Percentiles rank a stretch among this genome's conserved stretches.
phyloP scores from a whole-genome alignment of 208 protist genomes.

The Crithidia fasciculata region DNA sequence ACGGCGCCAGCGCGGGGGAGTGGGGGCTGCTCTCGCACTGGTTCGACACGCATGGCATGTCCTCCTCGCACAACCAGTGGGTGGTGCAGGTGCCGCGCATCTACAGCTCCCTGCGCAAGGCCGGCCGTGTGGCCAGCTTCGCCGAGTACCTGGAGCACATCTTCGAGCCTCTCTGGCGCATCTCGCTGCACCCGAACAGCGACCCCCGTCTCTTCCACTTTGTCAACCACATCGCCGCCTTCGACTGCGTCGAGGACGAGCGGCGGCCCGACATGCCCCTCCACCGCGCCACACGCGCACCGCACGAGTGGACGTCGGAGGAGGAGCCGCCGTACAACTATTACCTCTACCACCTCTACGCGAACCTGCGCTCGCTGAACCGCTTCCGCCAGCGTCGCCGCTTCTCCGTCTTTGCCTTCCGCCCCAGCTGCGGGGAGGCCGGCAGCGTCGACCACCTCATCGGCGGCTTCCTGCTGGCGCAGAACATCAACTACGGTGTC shows the following conservation, averaged over 20 bases:
- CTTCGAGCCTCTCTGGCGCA: slow-evolving; percentile 98
- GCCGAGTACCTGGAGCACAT: slow-evolving; percentile 97
- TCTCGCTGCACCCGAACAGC: slow-evolving; percentile 94
- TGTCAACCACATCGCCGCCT: slow-evolving; percentile 96
- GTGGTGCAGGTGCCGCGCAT: slow-evolving; percentile 97
- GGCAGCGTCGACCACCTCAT: slow-evolving; percentile 93
- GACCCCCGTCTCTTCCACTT: slow-evolving; percentile 97
- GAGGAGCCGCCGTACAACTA: slow-evolving; percentile 99
- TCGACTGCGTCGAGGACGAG: slow-evolving; percentile 99
- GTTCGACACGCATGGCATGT: slow-evolving; percentile 96
- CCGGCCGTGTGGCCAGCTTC: slow-evolving; percentile 90
- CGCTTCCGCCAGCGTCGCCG: slow-evolving; percentile 83
- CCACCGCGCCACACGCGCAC: slow-evolving; percentile 52
- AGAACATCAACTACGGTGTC: slow-evolving; percentile 98
- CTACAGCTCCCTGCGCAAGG: slow-evolving; percentile 90
- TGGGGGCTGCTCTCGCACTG: slow-evolving; percentile 96
- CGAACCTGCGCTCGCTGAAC: slow-evolving; percentile 98
- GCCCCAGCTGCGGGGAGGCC: slow-evolving; percentile 97
- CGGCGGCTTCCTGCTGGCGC: slow-evolving; percentile 93
- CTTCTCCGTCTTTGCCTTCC: slow-evolving; percentile 95
- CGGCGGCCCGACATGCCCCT: slow-evolving; percentile 69
- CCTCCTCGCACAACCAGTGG: slow-evolving; percentile 96
- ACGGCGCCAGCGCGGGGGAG: slow-evolving; percentile 91
- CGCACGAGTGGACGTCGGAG: slow-evolving; percentile 92
- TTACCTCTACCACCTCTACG: slow-evolving; percentile 99